A percentile compares a stretch with the other conserved stretches of the same genome.
Conservation (phyloP, 306 rosid species). For the Oxytropis ochrocephala region DNA sequence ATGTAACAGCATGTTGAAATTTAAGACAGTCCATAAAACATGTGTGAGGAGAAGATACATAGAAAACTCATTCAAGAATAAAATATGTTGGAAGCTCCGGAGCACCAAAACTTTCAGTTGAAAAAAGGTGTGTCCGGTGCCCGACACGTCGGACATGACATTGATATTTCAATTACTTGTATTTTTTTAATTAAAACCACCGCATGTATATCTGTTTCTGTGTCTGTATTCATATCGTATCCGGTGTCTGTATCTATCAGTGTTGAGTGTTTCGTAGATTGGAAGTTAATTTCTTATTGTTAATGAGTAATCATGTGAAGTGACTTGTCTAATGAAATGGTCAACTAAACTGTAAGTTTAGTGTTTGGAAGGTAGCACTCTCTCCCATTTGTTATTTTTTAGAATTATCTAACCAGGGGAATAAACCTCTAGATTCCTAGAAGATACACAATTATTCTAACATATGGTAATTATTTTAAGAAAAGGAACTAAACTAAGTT, state of each 20-base stretch:
- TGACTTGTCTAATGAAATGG: constrained; percentile 12
- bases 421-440: constrained; percentile 33
- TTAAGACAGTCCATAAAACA: neutral
- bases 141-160: no score
- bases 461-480: neutral
- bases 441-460: neutral
- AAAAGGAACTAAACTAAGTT: neutral
- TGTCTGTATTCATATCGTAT: no score
- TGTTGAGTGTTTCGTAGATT: no score
- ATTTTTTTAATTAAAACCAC: no score
- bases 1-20: neutral
- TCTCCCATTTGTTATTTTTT: neutral
- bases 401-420: constrained; percentile 9
- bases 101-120: no score
- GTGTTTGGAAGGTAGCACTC: constrained; percentile 12
- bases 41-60: neutral
- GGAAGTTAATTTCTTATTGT: constrained; percentile 14
- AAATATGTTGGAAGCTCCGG: no score
- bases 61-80: neutral
- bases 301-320: constrained; percentile 18
- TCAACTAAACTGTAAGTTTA: neutral
- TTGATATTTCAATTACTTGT: no score
- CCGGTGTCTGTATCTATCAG: no score
- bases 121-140: no score
- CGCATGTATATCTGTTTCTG: no score